These are phyloP conservation scores for Grosmannia serpens DNA, from an alignment of 2,329 filamentous ascomycete species.

Conservation along the genomic window DNA sequence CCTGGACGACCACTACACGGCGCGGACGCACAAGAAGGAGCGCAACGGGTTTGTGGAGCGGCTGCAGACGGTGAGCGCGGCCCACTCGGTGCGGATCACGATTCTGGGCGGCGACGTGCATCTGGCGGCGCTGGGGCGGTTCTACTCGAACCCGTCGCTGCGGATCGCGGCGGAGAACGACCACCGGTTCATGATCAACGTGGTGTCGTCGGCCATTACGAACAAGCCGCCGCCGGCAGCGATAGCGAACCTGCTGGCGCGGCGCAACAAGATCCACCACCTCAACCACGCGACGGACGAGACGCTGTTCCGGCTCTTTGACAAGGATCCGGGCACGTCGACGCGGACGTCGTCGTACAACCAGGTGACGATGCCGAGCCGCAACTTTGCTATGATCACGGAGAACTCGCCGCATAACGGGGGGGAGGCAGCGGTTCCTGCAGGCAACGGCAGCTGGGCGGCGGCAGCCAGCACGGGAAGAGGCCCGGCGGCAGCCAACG, in stretches of 20 bases:
- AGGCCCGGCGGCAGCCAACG: not conserved
- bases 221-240: slow-evolving; percentile 84
- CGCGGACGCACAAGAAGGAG: slow-evolving; percentile 82
- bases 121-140: slow-evolving; percentile 80
- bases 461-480: not conserved
- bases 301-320: slow-evolving; percentile 85
- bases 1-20: slow-evolving; percentile 92
- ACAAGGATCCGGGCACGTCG: slow-evolving; percentile 68
- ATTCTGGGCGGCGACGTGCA: slow-evolving; percentile 94
- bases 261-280: slow-evolving; percentile 73
- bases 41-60: slow-evolving; percentile 67
- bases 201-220: slow-evolving; percentile 89
- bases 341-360: slow-evolving; percentile 68
- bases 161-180: slow-evolving; percentile 69
- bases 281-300: slow-evolving; percentile 69
- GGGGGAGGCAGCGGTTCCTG: not conserved
- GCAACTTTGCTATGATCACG: slow-evolving; percentile 86
- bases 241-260: slow-evolving; percentile 83
- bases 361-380: slow-evolving; percentile 78
- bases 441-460: not conserved
- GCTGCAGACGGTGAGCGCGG: slow-evolving; percentile 71
- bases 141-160: slow-evolving; percentile 81
- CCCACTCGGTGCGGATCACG: slow-evolving; percentile 80
- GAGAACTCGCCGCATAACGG: slow-evolving; percentile 64
- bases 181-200: slow-evolving; percentile 88